Evolutionary conservation across 2,329 filamentous ascomycete genomes (phyloP).

Genomic region (Rosellinia necatrix): DNA sequence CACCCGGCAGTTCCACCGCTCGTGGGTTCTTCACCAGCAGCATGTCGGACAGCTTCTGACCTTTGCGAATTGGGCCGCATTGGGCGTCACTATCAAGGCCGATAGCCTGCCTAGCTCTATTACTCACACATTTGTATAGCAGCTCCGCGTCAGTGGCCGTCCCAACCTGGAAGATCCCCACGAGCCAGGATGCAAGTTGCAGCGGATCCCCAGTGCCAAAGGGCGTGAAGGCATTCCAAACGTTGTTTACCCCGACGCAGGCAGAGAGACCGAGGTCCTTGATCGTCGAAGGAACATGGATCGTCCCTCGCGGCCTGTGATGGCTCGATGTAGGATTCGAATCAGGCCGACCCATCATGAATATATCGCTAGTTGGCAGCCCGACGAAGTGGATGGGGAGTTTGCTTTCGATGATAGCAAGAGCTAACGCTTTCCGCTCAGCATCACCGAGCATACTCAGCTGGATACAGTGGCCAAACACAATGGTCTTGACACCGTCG

Average conservation of each 20-base stretch:
- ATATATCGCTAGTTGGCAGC: constrained; percentile 71
- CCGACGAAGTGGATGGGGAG: constrained; percentile 71
- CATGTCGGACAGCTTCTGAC: constrained; percentile 32
- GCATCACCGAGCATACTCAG: constrained; percentile 58
- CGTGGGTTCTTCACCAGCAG: constrained; percentile 37
- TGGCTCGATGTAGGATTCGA: constrained; percentile 27
- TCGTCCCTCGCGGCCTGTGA: constrained; percentile 58
- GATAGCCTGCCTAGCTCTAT: constrained; percentile 43
- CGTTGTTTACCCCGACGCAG: constrained; percentile 71
- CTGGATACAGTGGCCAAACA: constrained; percentile 71
- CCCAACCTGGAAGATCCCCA: constrained; percentile 71
- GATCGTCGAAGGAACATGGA: constrained; percentile 66
- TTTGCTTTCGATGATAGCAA: constrained; percentile 49
- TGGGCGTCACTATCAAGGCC: constrained; percentile 30
- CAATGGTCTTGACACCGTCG: constrained; percentile 53
- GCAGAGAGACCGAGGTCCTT: constrained; percentile 60
- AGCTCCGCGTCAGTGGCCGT: constrained; percentile 62
- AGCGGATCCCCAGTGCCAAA: constrained; percentile 70
- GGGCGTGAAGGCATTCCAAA: constrained; percentile 76
- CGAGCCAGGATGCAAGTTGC: constrained; percentile 63
- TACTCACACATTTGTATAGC: constrained; percentile 52
- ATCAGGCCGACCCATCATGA: constrained; percentile 65
- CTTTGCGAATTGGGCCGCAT: constrained; percentile 24
- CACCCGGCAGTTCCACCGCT: constrained; percentile 31
- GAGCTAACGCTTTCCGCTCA: constrained; percentile 55